Evolutionary conservation across 352 stramenopile species (phyloP).

Genomic region (Thalassiosira hispida): DNA sequence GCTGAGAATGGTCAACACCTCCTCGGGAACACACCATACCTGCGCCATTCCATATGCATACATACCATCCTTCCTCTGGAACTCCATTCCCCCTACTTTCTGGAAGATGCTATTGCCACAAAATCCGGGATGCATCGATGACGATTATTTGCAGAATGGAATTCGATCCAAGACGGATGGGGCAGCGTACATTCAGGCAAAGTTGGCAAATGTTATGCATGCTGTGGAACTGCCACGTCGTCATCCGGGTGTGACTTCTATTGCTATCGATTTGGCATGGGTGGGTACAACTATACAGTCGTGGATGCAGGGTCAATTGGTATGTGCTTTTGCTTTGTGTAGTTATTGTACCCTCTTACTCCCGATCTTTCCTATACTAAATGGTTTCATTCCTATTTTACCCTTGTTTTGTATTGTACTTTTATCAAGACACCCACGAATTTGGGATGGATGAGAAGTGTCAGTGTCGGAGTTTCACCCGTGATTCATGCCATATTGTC

Average conservation of each 20-base stretch:
- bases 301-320: slow-evolving; percentile 38
- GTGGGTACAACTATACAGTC: slow-evolving; percentile 46
- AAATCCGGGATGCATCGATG: slow-evolving; percentile 42
- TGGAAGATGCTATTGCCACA: not conserved
- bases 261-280: slow-evolving; percentile 54
- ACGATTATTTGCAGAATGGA: slow-evolving; percentile 31
- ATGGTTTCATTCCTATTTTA: not conserved
- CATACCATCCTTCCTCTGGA: slow-evolving; percentile 17
- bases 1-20: slow-evolving; percentile 51
- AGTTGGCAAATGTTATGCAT: slow-evolving; percentile 59
- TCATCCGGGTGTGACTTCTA: slow-evolving; percentile 27
- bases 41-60: slow-evolving; percentile 44
- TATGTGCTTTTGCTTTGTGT: not conserved
- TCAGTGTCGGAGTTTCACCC: slow-evolving; percentile 33
- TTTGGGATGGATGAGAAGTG: slow-evolving; percentile 48
- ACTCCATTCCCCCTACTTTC: slow-evolving; percentile 20
- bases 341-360: too few species aligned
- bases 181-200: slow-evolving; percentile 49
- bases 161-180: slow-evolving; percentile 33
- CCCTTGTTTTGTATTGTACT: not conserved
- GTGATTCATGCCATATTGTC: slow-evolving; percentile 45
- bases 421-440: slow-evolving; percentile 23
- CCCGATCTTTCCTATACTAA: not conserved
- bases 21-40: slow-evolving; percentile 43
- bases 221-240: slow-evolving; percentile 30